A percentile compares a stretch with the other conserved stretches of the same genome.
Evolutionary conservation across 208 protist genomes (phyloP).

Genomic region (Porcisia hertigi): DNA sequence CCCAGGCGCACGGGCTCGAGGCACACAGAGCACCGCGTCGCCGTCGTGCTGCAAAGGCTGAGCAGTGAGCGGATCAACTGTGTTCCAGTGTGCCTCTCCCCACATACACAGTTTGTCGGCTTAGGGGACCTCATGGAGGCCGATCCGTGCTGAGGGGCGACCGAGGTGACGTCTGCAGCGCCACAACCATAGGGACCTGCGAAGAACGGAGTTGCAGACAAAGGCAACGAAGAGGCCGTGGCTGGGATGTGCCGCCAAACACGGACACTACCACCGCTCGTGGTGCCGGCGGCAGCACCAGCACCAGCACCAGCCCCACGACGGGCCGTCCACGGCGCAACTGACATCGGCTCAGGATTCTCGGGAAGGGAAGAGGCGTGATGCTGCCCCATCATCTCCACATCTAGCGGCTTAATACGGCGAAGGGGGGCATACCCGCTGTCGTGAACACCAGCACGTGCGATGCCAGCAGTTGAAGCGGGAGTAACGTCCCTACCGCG

Average conservation of each 20-base stretch:
- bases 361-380: neutral
- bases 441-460: too few species aligned
- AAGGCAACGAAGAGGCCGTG: neutral
- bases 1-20: conserved; percentile 36
- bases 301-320: neutral
- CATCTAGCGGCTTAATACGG: neutral
- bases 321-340: neutral
- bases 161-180: neutral
- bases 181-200: neutral
- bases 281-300: neutral
- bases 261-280: conserved; percentile 2
- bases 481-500: neutral
- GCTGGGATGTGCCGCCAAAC: neutral
- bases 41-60: conserved; percentile 20
- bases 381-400: neutral
- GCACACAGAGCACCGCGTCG: conserved; percentile 64
- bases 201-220: neutral
- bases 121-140: neutral
- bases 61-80: conserved; percentile 32
- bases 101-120: conserved; percentile 29
- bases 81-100: conserved; percentile 32
- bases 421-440: neutral
- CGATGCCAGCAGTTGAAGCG: neutral
- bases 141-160: neutral
- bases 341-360: neutral